Evolutionary conservation across 805 yeast species (phyloP).

Genomic region (Wickerhamomyces chaumierensis): DNA sequence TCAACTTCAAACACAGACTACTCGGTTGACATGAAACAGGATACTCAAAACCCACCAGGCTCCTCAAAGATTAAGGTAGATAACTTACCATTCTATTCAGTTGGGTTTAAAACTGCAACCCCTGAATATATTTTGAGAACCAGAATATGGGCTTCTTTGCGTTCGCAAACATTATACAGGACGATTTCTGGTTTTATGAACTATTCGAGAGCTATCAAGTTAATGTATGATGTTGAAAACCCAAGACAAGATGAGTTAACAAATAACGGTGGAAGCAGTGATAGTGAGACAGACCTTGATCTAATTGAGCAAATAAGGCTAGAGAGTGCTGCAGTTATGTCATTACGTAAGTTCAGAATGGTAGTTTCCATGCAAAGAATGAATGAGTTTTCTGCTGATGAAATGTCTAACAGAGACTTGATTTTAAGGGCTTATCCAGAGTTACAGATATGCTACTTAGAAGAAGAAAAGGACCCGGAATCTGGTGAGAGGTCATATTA

Average conservation of each 20-base stretch:
- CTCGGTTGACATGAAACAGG: conserved; percentile 4
- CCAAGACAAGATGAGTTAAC: conserved; percentile 22
- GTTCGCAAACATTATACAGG: conserved; percentile 65
- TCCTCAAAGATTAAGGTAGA: conserved; percentile 19
- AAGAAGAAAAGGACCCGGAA: conserved; percentile 29
- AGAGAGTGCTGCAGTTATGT: conserved; percentile 40
- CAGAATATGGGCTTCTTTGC: conserved; percentile 64
- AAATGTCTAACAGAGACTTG: conserved; percentile 46
- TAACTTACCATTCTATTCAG: conserved; percentile 49
- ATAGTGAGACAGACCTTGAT: not conserved
- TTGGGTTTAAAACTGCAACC: conserved; percentile 53
- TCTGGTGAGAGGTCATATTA: conserved; percentile 35
- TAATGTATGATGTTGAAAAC: conserved; percentile 50
- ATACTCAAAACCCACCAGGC: conserved; percentile 1
- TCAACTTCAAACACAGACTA: conserved; percentile 10
- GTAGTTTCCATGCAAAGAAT: conserved; percentile 58
- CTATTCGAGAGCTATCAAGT: conserved; percentile 53
- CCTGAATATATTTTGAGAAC: conserved; percentile 53
- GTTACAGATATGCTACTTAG: conserved; percentile 51
- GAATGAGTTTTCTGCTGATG: conserved; percentile 41
- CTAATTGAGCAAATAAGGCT: conserved; percentile 24
- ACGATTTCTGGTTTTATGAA: conserved; percentile 70
- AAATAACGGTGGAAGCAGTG: not conserved
- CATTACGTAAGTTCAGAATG: conserved; percentile 50
- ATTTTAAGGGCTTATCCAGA: conserved; percentile 57